Evolutionary conservation across 192 early-diverging fungal species (phyloP).

Genomic region (Entomortierella beljakovae): DNA sequence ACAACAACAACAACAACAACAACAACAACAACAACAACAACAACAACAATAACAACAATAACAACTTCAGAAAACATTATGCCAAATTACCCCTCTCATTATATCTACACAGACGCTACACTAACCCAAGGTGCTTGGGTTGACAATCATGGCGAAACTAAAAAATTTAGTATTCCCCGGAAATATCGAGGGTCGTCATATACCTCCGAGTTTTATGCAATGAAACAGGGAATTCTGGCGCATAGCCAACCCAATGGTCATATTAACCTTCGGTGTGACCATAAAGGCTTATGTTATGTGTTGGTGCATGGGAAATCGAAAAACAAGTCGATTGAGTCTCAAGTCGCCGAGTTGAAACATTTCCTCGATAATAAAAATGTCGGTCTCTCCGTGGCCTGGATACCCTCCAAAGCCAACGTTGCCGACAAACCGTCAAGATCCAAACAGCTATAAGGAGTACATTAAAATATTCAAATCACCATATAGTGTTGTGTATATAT

Average conservation of each 20-base stretch:
- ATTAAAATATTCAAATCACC: too few relatives aligned
- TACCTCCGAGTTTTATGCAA: not conserved
- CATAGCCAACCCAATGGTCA: not conserved
- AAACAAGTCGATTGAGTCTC: not conserved
- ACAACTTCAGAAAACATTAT: too few relatives aligned
- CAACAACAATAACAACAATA: too few relatives aligned
- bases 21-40: too few relatives aligned
- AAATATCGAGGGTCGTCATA: not conserved
- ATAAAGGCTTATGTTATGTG: not conserved
- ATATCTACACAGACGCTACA: constrained; percentile 1
- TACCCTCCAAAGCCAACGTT: not conserved
- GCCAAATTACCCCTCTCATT: not conserved
- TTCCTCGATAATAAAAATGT: not conserved
- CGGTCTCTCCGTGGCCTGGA: not conserved
- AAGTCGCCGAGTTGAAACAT: not conserved
- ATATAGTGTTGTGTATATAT: too few relatives aligned
- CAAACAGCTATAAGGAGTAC: too few relatives aligned
- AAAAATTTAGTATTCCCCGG: not conserved
- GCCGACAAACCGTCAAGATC: constrained; percentile 2
- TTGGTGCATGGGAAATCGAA: not conserved
- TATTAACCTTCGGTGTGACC: constrained; percentile 4
- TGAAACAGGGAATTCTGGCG: not conserved
- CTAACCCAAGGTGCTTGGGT: constrained; percentile 1
- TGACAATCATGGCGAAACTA: not conserved
- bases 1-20: too few relatives aligned